phyloP scores from a whole-genome alignment of 2,329 filamentous ascomycete species.

The Pseudogymnoascus destructans region DNA sequence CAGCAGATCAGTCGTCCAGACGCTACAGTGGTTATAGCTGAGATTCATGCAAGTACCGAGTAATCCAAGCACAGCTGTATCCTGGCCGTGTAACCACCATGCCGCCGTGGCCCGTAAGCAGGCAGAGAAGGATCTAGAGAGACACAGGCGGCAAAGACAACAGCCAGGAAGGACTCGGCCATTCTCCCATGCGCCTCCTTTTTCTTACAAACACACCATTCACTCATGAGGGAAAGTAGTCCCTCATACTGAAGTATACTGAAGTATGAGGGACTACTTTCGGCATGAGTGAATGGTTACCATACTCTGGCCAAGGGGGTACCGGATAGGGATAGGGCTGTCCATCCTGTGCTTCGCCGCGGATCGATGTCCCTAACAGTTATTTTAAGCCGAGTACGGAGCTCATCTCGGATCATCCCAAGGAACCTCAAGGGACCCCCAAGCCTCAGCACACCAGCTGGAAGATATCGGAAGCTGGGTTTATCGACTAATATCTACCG shows the following conservation, averaged over 20 bases:
- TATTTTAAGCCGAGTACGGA: constrained; percentile 5
- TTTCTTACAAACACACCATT: background rate
- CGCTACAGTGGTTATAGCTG: background rate
- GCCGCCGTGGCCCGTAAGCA: background rate
- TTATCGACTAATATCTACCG: background rate
- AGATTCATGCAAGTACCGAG: background rate
- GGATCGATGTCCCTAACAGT: background rate
- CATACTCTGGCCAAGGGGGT: background rate
- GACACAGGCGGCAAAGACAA: background rate
- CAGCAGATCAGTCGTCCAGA: background rate
- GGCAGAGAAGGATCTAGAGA: background rate
- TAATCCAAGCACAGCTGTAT: background rate
- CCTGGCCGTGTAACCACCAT: background rate
- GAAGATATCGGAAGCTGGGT: constrained; percentile 3
- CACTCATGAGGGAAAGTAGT: background rate
- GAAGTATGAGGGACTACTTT: no score
- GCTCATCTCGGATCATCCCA: background rate
- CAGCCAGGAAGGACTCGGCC: background rate
- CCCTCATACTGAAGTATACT: background rate
- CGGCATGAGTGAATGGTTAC: no score
- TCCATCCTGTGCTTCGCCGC: constrained; percentile 5
- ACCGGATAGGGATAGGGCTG: background rate
- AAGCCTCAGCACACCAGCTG: constrained; percentile 2
- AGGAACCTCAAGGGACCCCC: background rate
- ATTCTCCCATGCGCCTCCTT: background rate